A percentile compares a stretch with the other conserved stretches of the same genome.
Evolutionary conservation across 805 yeast genomes (phyloP).

Genomic region (Yamadazyma endophytica): DNA sequence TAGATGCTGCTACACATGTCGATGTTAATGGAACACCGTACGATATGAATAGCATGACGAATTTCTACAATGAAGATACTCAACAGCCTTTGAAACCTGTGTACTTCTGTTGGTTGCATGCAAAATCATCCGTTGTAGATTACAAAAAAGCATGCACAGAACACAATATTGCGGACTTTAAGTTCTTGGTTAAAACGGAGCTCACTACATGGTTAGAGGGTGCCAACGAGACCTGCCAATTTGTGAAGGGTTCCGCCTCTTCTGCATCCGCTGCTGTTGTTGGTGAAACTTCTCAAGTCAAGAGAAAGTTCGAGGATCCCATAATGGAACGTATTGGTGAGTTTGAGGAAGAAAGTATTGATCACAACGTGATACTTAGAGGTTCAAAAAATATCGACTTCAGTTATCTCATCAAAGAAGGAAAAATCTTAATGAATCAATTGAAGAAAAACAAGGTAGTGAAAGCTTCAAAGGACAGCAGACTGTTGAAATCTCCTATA

Average conservation of each 20-base stretch:
- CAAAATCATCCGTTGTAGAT: conserved; percentile 73
- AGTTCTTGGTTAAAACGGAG: conserved; percentile 83
- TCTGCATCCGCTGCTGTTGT: conserved; percentile 11
- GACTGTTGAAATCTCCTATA: conserved; percentile 36
- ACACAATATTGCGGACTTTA: conserved; percentile 61
- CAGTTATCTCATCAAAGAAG: conserved; percentile 65
- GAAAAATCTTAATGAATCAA: conserved; percentile 51
- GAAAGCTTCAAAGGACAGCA: conserved; percentile 7
- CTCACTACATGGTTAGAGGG: conserved; percentile 80
- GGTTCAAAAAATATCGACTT: conserved; percentile 67
- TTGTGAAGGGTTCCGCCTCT: conserved; percentile 16
- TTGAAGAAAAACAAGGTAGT: conserved; percentile 29
- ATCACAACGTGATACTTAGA: conserved; percentile 58
- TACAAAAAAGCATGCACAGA: conserved; percentile 72
- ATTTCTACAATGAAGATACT: conserved; percentile 49
- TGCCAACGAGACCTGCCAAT: conserved; percentile 54
- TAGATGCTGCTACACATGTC: conserved; percentile 32
- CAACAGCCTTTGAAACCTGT: conserved; percentile 55
- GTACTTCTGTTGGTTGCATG: conserved; percentile 73
- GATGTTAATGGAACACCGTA: conserved; percentile 21
- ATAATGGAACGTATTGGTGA: conserved; percentile 42
- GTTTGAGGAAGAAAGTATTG: conserved; percentile 49
- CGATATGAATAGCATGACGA: conserved; percentile 46
- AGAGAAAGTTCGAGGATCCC: conserved; percentile 36
- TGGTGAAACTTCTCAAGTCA: conserved; percentile 14